Evolutionary conservation across 2,329 filamentous ascomycete species (phyloP).

Genomic region (Sporothrix euskadiensis): DNA sequence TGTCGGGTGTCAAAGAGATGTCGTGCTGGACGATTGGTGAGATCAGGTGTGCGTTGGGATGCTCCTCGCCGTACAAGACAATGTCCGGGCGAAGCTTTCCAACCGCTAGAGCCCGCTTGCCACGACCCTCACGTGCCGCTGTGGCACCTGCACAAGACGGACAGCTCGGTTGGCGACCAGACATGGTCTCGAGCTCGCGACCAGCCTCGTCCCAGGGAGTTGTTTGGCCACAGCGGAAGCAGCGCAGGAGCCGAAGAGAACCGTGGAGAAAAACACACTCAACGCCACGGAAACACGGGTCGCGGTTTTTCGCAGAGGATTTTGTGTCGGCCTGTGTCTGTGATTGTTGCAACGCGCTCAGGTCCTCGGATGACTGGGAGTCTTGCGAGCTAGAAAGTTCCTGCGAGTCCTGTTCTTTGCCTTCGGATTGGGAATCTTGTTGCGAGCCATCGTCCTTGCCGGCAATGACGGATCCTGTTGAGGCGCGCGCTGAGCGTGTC

Average conservation of each 20-base stretch:
- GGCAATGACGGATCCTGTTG: not conserved
- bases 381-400: not conserved
- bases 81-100: constrained; percentile 71
- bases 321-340: constrained; percentile 22
- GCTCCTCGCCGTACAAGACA: constrained; percentile 72
- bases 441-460: not conserved
- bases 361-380: constrained; percentile 17
- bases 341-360: not conserved
- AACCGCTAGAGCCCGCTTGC: constrained; percentile 66
- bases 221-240: constrained; percentile 60
- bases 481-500: constrained; percentile 35
- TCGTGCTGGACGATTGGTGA: constrained; percentile 69
- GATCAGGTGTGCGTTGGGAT: constrained; percentile 67
- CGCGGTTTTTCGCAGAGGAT: constrained; percentile 22
- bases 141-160: constrained; percentile 65
- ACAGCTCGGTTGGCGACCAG: constrained; percentile 66
- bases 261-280: constrained; percentile 72
- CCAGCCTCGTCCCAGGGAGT: constrained; percentile 61
- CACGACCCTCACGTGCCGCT: constrained; percentile 61
- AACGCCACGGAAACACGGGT: constrained; percentile 48
- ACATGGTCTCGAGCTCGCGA: constrained; percentile 58
- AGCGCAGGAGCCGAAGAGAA: constrained; percentile 64
- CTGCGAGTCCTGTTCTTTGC: not conserved
- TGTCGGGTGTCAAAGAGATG: constrained; percentile 62
- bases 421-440: not conserved